Base-by-base conservation (phyloP, 345 rosid genomes). In the Sonneratia alba region DNA sequence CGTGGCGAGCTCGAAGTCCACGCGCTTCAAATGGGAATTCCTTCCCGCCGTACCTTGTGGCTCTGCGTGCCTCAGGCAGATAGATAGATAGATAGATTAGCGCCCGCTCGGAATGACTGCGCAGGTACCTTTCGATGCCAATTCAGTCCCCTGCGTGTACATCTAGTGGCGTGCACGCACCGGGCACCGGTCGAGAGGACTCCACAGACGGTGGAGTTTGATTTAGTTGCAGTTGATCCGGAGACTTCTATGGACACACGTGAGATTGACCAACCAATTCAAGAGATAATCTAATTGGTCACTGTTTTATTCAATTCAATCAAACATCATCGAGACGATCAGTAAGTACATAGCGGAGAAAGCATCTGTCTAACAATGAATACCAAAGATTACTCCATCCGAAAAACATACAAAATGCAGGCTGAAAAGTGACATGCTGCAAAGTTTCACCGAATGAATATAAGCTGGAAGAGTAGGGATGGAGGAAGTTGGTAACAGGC, bases 1-100 rank as follows among this genome's bases (percentile, higher is more conserved):
- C 89, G 89, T 89, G 98, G 91, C 88, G 9, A 3, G 32, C 61
- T 36, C 27, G 1, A 38, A 73, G 51, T 76, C 93, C 97, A 89
- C 98, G 88, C 45, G 88, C 79, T 86, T 70, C n/a, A 3, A 14
- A 14, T 13, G 63, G 38, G 15, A 53, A 67, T 72, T 70, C 70
- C 36, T 62, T 62, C 70, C 64, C 72, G 36, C 67, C 38, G 66
- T 36, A 18, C 51, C 51, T 42, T 24, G 19, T 57, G 34, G 3
- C n/a, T n/a, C n/a, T n/a, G n/a, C n/a, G n/a, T n/a, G n/a, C 14
- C 47, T 81, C 66, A 75, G 82, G 74, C 49, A 42, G 45, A 42
- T 2, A 4, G 45, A 40, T 40, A 40, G 43, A 40, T 40, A 8
- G 15, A 36, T 40, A 66, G 40, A 67, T 79, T 81, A 77, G 32